A percentile compares a stretch with the other conserved stretches of the same genome.
These are phyloP conservation scores for Actinomortierella wolfii DNA, from an alignment of 371 early-diverging fungal genomes.

Conservation along the genomic window DNA sequence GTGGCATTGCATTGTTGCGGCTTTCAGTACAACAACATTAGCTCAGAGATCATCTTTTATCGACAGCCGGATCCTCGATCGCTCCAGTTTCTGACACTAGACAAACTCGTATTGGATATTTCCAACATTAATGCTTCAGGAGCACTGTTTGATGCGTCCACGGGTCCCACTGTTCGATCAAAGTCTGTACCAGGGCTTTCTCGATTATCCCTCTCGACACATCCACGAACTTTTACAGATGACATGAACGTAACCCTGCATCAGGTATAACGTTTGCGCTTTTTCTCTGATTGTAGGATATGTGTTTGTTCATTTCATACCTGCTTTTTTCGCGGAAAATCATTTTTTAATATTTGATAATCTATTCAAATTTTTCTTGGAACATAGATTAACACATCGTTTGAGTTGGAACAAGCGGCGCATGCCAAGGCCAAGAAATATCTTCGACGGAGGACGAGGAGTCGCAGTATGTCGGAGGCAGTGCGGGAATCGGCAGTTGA, in stretches of 20 bases:
- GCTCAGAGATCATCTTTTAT: conserved; percentile 64
- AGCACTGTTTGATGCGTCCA: conserved; percentile 35
- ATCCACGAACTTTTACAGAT: conserved; percentile 34
- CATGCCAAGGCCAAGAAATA: conserved; percentile 34
- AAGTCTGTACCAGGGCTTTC: conserved; percentile 27
- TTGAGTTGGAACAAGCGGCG: conserved; percentile 46
- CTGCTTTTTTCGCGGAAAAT: background rate
- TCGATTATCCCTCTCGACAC: conserved; percentile 21
- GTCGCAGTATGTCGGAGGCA: conserved; percentile 47
- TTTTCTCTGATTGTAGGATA: background rate
- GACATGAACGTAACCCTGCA: conserved; percentile 47
- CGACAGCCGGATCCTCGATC: conserved; percentile 65
- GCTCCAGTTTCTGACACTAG: conserved; percentile 72
- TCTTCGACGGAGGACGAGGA: conserved; percentile 32
- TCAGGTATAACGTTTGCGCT: conserved; percentile 24
- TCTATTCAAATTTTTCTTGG: no score
- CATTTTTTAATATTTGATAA: background rate
- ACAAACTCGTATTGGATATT: conserved; percentile 74
- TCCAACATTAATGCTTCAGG: conserved; percentile 49
- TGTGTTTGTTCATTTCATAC: background rate
- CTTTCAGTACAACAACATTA: conserved; percentile 44
- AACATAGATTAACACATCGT: conserved; percentile 47
- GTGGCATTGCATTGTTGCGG: conserved; percentile 49
- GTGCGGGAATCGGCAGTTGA: conserved; percentile 46
- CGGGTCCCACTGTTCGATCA: conserved; percentile 34